Conservation (phyloP, 2,329 filamentous ascomycete genomes). For the Cladosporium sp. region DNA sequence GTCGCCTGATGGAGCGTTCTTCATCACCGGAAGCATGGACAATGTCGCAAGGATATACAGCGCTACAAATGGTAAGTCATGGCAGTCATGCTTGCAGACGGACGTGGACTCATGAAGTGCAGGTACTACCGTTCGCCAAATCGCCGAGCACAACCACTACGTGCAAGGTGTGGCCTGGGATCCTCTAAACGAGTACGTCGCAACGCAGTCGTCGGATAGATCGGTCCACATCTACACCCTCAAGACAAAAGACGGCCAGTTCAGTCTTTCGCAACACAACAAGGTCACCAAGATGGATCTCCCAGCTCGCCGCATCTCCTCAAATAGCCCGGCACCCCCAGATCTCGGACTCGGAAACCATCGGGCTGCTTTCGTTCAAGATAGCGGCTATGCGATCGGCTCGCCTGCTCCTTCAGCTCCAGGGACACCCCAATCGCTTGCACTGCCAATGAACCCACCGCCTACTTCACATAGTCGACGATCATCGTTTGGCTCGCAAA, state of each 20-base stretch:
- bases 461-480: constrained; percentile 86
- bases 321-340: constrained; percentile 86
- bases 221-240: constrained; percentile 97
- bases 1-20: constrained; percentile 95
- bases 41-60: constrained; percentile 98
- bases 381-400: constrained; percentile 61
- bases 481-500: constrained; percentile 78
- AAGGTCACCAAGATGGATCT: constrained; percentile 91
- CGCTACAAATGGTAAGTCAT: constrained; percentile 72
- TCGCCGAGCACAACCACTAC: constrained; percentile 96
- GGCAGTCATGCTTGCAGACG: no score
- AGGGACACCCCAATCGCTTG: constrained; percentile 85
- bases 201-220: constrained; percentile 95
- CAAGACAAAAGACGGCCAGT: constrained; percentile 94
- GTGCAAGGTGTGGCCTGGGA: constrained; percentile 99
- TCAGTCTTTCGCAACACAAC: constrained; percentile 74
- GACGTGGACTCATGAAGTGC: constrained; percentile 24
- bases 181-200: constrained; percentile 95
- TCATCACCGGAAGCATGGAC: constrained; percentile 99
- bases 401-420: constrained; percentile 90
- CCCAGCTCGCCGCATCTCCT: constrained; percentile 85
- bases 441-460: constrained; percentile 94
- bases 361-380: constrained; percentile 61
- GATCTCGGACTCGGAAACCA: constrained; percentile 61
- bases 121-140: constrained; percentile 78